Base-by-base conservation (phyloP, 495 filamentous ascomycete genomes). In the Oleoguttula mirabilis region DNA sequence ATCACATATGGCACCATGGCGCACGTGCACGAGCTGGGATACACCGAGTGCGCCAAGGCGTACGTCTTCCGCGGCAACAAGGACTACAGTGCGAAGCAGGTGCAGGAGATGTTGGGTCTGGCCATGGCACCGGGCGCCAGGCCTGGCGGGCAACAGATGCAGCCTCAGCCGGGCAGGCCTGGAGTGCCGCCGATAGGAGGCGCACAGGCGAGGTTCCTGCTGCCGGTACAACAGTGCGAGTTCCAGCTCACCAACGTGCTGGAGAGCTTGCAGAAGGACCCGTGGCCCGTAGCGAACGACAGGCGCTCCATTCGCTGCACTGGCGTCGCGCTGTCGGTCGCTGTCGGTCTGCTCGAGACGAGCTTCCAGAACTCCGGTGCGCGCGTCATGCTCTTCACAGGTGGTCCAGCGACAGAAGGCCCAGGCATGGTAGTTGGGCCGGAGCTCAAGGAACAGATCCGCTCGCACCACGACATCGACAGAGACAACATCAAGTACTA, bases 401-500 rank as follows among this genome's bases (percentile, higher is more conserved):
- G 92, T 51, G 92, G 92, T 17, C 82, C 92, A 19, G 86, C 85
- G 17, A 99, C 92, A 2, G 92, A 96, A 64, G 92, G 92, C 0
- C 92, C 90, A 11, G 92, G 92, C 37, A 81, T 92, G 70, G 92
- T 99, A 25, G 90, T 99, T 61, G 86, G 87, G 0, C 86, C 88
- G n/a, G 92, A 99, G 62, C 64, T 99, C 49, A 81, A 87, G 60
- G 92, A 99, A 59, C 86, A 92, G 12, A 96, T 99, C 44, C 80
- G 92, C 55, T 96, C 92, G 24, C 92, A 99, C 66, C 92, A 99
- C 58, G 92, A 99, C 53, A 99, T 99, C 59, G 92, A 99, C 55
- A 76, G 85, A 28, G 92, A 99, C 58, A 94, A 95, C 55, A 94
- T 94, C 68, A 99, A 96, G 62, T 95, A 96, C 61, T 96, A 93